Evolutionary conservation across 768 basidiomycete genomes (phyloP), one percentile per base, ranked within the genome.

Genomic region (Tephrocybe sp.): DNA sequence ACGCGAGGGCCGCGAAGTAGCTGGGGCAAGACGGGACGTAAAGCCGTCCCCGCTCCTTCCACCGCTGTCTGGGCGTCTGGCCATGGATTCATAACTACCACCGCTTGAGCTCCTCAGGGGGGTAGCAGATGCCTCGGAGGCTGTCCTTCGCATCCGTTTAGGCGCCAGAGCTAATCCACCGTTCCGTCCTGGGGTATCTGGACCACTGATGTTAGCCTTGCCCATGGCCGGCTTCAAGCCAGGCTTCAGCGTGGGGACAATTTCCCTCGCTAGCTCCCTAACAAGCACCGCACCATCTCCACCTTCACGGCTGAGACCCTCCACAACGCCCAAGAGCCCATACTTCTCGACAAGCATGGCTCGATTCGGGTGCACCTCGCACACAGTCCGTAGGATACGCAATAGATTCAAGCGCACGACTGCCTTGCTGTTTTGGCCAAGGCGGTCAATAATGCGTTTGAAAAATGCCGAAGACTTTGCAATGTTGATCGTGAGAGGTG

Each of bases 381-480:
- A 95, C 2, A 95, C 85, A 0, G 87, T 79, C 52, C 85, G 81
- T 39, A 96, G 74, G 51, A 98, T 83, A 41, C 91, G 83, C 49
- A 99, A 76, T 30, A 99, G 74, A 65, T 92, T 96, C 34, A 98
- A 82, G 41, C 93, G 85, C 11, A 97, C 89, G 48, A 96, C 87
- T 1, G 97, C 89, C 59, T 91, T 93, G 69, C 65, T 77, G 73
- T 74, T 84, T 72, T 63, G 73, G 60, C 59, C 77, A 3, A 98
- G 78, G 22, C 90, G 78, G 54, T 97, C 94, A 54, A 92, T 80
- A 53, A 97, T 80, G 10, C 92, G 86, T 56, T 83, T 83, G 79
- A 96, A 90, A 72, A 99, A 93, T 20, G 84, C 75, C 3, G 92
- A 72, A 3, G 79, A 80, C 54, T 85, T 86, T 32, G 93, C 82